Evolutionary conservation across 257 asterid species (phyloP).

Genomic region (Lycium ferocissimum): DNA sequence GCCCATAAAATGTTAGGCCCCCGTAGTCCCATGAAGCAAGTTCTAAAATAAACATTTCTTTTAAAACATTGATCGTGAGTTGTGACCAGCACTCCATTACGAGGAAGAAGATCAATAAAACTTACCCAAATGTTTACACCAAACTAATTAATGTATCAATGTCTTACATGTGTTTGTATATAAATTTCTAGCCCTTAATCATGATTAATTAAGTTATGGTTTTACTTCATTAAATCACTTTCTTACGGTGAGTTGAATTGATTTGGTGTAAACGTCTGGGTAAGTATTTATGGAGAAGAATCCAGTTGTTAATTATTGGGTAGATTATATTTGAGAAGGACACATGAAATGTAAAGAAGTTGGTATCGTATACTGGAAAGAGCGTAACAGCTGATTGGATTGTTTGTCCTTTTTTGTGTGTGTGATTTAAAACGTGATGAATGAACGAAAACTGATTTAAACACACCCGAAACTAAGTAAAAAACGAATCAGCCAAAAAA

Average conservation of each 20-base stretch:
- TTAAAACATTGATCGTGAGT: neutral
- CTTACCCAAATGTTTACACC: too few species aligned
- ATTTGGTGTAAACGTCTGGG: too few species aligned
- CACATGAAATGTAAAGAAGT: neutral
- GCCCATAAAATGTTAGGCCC: too few species aligned
- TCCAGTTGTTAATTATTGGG: neutral
- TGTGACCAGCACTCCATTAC: neutral
- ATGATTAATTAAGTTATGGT: too few species aligned
- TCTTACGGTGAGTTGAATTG: too few species aligned
- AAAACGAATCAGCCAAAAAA: too few species aligned
- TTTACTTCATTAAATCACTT: too few species aligned
- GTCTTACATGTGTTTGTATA: too few species aligned
- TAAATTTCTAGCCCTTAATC: too few species aligned
- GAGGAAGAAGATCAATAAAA: neutral
- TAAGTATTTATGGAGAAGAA: neutral
- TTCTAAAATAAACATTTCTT: neutral
- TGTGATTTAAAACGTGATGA: neutral
- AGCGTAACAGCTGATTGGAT: neutral
- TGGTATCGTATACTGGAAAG: neutral
- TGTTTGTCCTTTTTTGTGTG: neutral
- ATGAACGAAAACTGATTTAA: neutral
- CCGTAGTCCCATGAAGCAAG: too few species aligned
- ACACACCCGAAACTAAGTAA: neutral
- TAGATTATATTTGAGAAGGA: neutral
- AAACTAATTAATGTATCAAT: too few species aligned